These are phyloP conservation scores for Exophiala viscosa DNA, from an alignment of 2,329 filamentous ascomycete genomes.

Conservation along the genomic window DNA sequence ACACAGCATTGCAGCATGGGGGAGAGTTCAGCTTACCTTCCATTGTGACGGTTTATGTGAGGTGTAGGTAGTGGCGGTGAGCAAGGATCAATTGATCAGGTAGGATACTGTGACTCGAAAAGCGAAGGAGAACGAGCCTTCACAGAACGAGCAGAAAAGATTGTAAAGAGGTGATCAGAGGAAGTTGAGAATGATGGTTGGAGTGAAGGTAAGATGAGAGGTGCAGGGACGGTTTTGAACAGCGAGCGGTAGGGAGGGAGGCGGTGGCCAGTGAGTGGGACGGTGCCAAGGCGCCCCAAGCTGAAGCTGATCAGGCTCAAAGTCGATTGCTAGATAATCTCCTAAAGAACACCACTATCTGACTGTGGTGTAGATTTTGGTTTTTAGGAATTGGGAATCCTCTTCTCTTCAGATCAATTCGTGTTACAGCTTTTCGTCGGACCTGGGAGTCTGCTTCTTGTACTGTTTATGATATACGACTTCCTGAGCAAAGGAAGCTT, in stretches of 20 bases:
- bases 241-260: conserved; percentile 22
- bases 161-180: conserved; percentile 18
- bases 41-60: conserved; percentile 47
- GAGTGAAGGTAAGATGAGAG: conserved; percentile 23
- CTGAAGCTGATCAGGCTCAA: conserved; percentile 12
- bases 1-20: conserved; percentile 29
- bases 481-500: too few relatives aligned
- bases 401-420: too few relatives aligned
- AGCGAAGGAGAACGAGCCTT: conserved; percentile 14
- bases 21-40: conserved; percentile 57
- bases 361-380: too few relatives aligned
- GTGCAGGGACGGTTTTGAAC: conserved; percentile 16
- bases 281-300: conserved; percentile 5
- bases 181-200: conserved; percentile 17
- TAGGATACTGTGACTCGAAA: conserved; percentile 8
- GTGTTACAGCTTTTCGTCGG: too few relatives aligned
- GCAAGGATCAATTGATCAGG: conserved; percentile 5
- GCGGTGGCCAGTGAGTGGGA: conserved; percentile 24
- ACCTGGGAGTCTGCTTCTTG: too few relatives aligned
- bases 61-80: conserved; percentile 12
- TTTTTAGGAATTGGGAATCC: too few relatives aligned
- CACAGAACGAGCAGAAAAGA: conserved; percentile 17
- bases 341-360: neutral
- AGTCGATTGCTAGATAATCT: neutral
- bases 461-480: too few relatives aligned